Base-by-base conservation (phyloP, 2,329 filamentous ascomycete genomes). In the Claviceps maximensis region DNA sequence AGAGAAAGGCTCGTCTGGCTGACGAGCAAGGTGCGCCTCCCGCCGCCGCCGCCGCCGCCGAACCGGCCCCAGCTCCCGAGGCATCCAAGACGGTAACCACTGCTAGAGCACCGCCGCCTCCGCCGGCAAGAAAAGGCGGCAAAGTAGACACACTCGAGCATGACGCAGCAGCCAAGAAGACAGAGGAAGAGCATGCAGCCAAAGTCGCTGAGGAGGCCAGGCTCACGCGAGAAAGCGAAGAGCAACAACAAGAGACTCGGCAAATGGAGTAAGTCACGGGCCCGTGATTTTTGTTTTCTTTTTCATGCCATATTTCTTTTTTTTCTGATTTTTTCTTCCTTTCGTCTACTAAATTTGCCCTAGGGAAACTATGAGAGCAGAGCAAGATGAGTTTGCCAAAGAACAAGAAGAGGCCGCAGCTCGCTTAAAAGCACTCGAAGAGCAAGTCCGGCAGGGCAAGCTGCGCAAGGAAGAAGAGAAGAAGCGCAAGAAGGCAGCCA, bases 401-500 rank as follows among this genome's bases (percentile, higher is more conserved):
- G 89, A 96, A 69, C 85, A 85, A 52, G 81, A 89, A 62, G 89
- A 86, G 51, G 83, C 90, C 42, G 82, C 86, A 60, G 86, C 87
- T 57, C 88, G 90, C 50, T 78, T 97, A 25, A 88, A 83, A 65
- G 89, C 89, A 17, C 79, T 98, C 9, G 90, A 98, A 69, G 89
- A 97, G 66, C 89, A 96, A 68, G 89, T 97, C 51, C 84, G 84
- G 57, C 87, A 90, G 65, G 89, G 90, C 62, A 98, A 97, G 73
- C 72, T 97, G 51, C 91, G 89, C 75, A 97, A 95, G 70, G 87
- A 94, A 60, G 93, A 98, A 67, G 93, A 96, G 71, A 96, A 95
- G 75, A 87, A 84, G 57, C 85, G 80, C 61, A 93, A 89, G 74
- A 90, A 95, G 72, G 91, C 89, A 23, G 89, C 89, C 10, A 76